These are phyloP conservation scores for Hypoxylon lienhwacheense DNA, from an alignment of 495 filamentous ascomycete genomes.

Conservation along the genomic window DNA sequence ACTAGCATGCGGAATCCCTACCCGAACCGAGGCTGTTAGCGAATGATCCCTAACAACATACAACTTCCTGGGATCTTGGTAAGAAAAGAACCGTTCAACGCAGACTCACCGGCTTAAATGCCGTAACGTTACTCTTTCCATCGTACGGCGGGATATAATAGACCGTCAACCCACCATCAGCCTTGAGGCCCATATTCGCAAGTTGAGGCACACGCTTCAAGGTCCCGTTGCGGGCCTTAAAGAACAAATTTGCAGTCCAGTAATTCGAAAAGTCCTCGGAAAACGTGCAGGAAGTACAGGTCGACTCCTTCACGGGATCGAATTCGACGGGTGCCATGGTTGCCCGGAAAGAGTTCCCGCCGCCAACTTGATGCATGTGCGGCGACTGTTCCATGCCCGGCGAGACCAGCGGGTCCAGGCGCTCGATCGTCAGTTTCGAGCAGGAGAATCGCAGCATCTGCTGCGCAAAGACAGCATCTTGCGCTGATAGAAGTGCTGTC, in stretches of 20 bases:
- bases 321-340: slow-evolving; percentile 36
- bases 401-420: slow-evolving; percentile 34
- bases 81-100: background rate
- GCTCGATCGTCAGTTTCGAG: slow-evolving; percentile 33
- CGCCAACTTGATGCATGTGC: slow-evolving; percentile 48
- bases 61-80: slow-evolving; percentile 3
- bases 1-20: slow-evolving; percentile 73
- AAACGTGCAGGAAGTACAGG: slow-evolving; percentile 42
- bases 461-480: slow-evolving; percentile 42
- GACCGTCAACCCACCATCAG: slow-evolving; percentile 44
- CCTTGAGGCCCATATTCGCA: slow-evolving; percentile 40
- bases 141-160: slow-evolving; percentile 49
- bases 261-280: slow-evolving; percentile 47
- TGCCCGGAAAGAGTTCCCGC: slow-evolving; percentile 43
- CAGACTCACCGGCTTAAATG: slow-evolving; percentile 44
- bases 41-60: background rate
- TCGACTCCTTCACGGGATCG: slow-evolving; percentile 33
- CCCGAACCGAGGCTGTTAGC: background rate
- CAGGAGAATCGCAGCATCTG: slow-evolving; percentile 49
- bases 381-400: slow-evolving; percentile 37
- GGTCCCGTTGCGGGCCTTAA: slow-evolving; percentile 44
- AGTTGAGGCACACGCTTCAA: slow-evolving; percentile 47
- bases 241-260: slow-evolving; percentile 49
- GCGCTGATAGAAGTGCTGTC: slow-evolving; percentile 43
- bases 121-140: slow-evolving; percentile 46